phyloP scores from a whole-genome alignment of 192 early-diverging fungal species.

The Coemansia sp. region DNA sequence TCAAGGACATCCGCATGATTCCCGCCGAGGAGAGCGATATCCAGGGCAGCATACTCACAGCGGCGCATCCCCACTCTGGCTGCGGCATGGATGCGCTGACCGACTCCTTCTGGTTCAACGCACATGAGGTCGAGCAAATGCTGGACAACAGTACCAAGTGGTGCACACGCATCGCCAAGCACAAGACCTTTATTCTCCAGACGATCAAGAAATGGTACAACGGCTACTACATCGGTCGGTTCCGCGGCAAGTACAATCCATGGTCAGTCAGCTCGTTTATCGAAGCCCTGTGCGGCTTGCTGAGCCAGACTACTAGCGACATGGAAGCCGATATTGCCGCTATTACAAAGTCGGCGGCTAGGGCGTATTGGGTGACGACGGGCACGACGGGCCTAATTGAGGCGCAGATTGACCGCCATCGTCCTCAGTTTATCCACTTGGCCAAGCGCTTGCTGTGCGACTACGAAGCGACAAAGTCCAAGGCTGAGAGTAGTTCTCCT shows the following conservation, averaged over 20 bases:
- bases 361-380: conserved; percentile 27
- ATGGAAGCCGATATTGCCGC: neutral
- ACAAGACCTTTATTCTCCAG: conserved; percentile 24
- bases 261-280: conserved; percentile 14
- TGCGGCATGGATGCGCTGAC: conserved; percentile 34
- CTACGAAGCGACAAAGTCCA: conserved; percentile 10
- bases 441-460: conserved; percentile 17
- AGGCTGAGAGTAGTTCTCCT: neutral
- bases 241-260: conserved; percentile 21
- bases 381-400: conserved; percentile 23
- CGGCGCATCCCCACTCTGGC: conserved; percentile 28
- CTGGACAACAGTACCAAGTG: conserved; percentile 33
- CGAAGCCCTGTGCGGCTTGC: conserved; percentile 10
- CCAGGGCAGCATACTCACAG: conserved; percentile 26
- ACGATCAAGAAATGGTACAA: conserved; percentile 33
- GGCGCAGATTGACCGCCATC: conserved; percentile 16
- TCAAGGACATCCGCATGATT: conserved; percentile 46
- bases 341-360: conserved; percentile 11
- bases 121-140: conserved; percentile 32
- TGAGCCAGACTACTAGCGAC: conserved; percentile 10
- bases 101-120: conserved; percentile 45
- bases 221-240: conserved; percentile 38
- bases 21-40: conserved; percentile 40
- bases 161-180: conserved; percentile 11
- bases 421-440: conserved; percentile 14